These are phyloP conservation scores for Penicillium paxilli DNA, from an alignment of 495 filamentous ascomycete species.

Conservation along the genomic window DNA sequence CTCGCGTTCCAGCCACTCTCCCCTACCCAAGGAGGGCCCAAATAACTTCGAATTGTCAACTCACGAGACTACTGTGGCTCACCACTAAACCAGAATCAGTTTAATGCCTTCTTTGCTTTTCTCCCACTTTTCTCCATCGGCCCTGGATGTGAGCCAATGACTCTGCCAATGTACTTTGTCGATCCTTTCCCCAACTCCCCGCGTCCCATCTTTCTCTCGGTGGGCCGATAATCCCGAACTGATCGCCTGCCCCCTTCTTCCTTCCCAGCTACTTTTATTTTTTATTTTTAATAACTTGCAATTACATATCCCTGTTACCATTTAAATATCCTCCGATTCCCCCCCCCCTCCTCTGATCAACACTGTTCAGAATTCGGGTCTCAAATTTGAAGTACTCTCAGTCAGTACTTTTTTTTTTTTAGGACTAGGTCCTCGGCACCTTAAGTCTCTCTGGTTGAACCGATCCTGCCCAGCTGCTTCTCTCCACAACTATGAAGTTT, in stretches of 20 bases:
- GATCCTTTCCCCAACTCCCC: constrained; percentile 1
- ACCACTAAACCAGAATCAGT: neutral
- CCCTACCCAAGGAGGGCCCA: neutral
- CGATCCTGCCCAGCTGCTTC: neutral
- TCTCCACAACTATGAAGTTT: constrained; percentile 37
- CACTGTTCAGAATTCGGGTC: neutral
- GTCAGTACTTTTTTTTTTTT: neutral
- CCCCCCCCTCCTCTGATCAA: neutral
- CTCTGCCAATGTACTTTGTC: neutral
- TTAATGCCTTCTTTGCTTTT: neutral
- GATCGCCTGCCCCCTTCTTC: neutral
- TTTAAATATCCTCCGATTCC: neutral
- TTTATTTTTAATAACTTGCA: no score
- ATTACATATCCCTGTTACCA: neutral
- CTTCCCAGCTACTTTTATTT: no score
- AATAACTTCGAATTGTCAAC: neutral
- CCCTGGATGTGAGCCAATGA: neutral
- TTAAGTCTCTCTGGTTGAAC: neutral
- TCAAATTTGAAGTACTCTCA: neutral
- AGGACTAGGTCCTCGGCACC: neutral
- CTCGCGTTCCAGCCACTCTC: neutral
- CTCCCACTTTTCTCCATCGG: neutral
- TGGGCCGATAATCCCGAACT: neutral
- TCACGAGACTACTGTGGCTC: neutral
- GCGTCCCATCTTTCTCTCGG: neutral